Base-by-base conservation (phyloP, 306 rosid genomes). In the Citrullus mucosospermus region DNA sequence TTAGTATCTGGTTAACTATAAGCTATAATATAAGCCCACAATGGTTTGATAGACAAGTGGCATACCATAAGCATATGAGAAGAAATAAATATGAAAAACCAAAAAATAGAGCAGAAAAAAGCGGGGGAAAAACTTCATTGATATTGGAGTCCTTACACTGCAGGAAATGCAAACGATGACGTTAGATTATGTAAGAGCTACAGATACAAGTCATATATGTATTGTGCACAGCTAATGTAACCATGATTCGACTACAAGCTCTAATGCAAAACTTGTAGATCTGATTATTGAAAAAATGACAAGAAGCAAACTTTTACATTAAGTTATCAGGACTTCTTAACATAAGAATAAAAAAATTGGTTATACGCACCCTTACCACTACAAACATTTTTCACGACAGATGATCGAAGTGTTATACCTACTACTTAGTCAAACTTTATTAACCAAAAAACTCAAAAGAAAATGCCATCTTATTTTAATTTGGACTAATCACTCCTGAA, bases 51-150 rank as follows among this genome's bases (percentile, higher is more conserved):
- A 16, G 79, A 70, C 15, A 16, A 75, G 61, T 34, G 43, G 53
- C 89, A 67, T 92, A 96, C 99, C 99, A 66, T 88, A 92, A 75
- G 93, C 51, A 78, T 96, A 96, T 73, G 99, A 92, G 86, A 96
- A 96, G 96, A 96, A 96, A 82, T 96, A 96, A 78, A 96, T 91
- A 88, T 96, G 99, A 83, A 96, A 96, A 82, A 92, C 98, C 81
- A 96, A 88, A 84, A 96, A 96, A 84, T 96, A 96, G 83, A 96
- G 88, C 86, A 96, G 85, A 89, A 92, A 92, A 91, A 96, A 96
- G 82, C 98, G 99, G 75, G 99, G 99, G 81, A 96, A 96, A 87
- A 92, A 96, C 91, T 96, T 96, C 99, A 92, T 96, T 3, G 99
- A 96, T 86, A 96, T 92, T 65, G 99, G 99, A 43, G 99, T 96